A percentile compares a stretch with the other conserved stretches of the same genome.
phyloP scores from a whole-genome alignment of 2,329 filamentous ascomycete genomes.

The Cercospora berteroae region DNA sequence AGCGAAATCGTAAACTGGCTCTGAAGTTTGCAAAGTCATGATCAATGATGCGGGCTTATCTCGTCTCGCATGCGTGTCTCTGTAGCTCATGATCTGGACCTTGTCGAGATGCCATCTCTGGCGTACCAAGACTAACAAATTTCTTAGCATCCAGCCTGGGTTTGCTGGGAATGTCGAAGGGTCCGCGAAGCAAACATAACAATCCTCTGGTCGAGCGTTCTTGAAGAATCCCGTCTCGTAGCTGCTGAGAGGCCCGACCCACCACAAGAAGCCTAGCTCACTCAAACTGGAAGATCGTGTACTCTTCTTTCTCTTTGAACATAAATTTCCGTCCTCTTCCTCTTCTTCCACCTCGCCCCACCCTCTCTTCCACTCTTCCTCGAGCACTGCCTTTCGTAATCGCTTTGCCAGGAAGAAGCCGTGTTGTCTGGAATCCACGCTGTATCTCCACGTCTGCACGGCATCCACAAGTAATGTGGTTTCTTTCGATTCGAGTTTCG shows the following conservation, averaged over 20 bases:
- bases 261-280: constrained; percentile 70
- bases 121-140: constrained; percentile 79
- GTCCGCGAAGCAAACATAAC: constrained; percentile 84
- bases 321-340: constrained; percentile 35
- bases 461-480: constrained; percentile 75
- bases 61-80: constrained; percentile 73
- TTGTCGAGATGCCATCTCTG: constrained; percentile 75
- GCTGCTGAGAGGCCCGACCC: constrained; percentile 68
- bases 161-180: constrained; percentile 85
- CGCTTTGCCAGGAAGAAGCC: constrained; percentile 96
- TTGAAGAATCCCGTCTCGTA: constrained; percentile 90
- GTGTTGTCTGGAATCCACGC: constrained; percentile 76
- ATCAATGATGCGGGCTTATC: constrained; percentile 82
- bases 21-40: constrained; percentile 62
- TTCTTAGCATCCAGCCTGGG: constrained; percentile 90
- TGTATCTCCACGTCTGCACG: constrained; percentile 84
- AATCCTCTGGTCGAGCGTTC: constrained; percentile 66
- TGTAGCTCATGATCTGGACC: constrained; percentile 84
- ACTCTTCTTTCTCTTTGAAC: constrained; percentile 44
- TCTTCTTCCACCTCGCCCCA: constrained; percentile 32
- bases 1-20: constrained; percentile 36
- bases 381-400: constrained; percentile 44
- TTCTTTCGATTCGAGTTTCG: constrained; percentile 63
- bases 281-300: constrained; percentile 51
- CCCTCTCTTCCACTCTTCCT: constrained; percentile 37